Evolutionary conservation across 257 asterid species (phyloP), one percentile per base, ranked within the genome.

Genomic region (Jacaranda copaia): DNA sequence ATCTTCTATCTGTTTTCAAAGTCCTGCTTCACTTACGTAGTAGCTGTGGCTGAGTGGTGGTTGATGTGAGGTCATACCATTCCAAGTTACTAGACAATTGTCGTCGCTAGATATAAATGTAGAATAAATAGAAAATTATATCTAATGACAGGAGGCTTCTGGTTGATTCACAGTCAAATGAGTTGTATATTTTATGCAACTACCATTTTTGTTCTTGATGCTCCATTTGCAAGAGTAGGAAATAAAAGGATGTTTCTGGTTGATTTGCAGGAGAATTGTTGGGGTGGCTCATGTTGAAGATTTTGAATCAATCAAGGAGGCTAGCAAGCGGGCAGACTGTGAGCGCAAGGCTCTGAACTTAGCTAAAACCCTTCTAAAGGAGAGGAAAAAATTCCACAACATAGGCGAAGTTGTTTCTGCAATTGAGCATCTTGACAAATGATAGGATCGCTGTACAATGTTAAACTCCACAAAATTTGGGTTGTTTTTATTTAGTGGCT

Each of bases 271-370:
- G 98, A 86, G 99, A 83, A 89, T 93, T 65, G 98, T 95, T 56
- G 99, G 99, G 70, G 97, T 93, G 45, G 97, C 96, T 77, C 99
- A 95, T 78, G 90, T 93, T n/a, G 97, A 93, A 80, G 99, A 95
- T 85, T 85, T 95, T 6, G 99, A 95, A 82, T 88, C 98, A 25
- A 95, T 95, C 58, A 55, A 79, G 25, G 96, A 91, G 73, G 78
- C 84, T 5, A 82, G 79, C 80, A 88, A 73, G 77, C 89, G 97
- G 18, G 97, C 99, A 49, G 89, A 89, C 8, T 95, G 99, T 77
- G 99, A 93, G 79, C 88, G 91, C 46, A 86, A 79, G 80, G 98
- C 99, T 74, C 88, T 95, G 19, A 85, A 82, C 84, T 86, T 82
- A 25, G 98, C 98, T 8, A 93, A 87, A 82, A 85, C 75, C 81